Evolutionary conservation across 495 filamentous ascomycete genomes (phyloP).

Genomic region (Hypoxylon perforatum): DNA sequence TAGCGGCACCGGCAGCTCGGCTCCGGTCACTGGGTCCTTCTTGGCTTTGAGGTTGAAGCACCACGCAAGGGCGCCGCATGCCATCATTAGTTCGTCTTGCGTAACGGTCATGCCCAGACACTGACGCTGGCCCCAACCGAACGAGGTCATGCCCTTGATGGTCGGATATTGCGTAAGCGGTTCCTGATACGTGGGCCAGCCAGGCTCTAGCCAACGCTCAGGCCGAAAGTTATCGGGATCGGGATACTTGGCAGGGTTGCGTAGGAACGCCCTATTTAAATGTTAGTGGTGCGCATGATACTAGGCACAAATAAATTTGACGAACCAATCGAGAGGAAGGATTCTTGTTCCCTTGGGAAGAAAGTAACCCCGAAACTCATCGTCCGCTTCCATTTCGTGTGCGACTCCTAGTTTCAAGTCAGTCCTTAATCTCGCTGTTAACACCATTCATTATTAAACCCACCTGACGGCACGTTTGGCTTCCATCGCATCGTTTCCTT

Average conservation of each 20-base stretch:
- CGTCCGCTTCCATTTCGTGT: conserved; percentile 57
- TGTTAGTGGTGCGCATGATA: conserved; percentile 7
- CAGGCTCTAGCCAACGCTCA: conserved; percentile 60
- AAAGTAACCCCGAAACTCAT: conserved; percentile 56
- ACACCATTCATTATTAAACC: neutral
- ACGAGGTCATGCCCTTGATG: conserved; percentile 60
- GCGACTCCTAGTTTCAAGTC: conserved; percentile 51
- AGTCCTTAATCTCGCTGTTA: neutral
- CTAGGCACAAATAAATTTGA: neutral
- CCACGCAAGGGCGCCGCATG: conserved; percentile 57
- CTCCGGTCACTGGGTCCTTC: conserved; percentile 47
- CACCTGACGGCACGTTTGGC: conserved; percentile 59
- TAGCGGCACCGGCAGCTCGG: conserved; percentile 52
- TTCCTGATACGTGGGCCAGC: conserved; percentile 64
- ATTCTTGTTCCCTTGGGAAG: conserved; percentile 60
- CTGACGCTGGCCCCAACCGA: conserved; percentile 70
- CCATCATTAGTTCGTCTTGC: conserved; percentile 60
- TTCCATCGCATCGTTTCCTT: conserved; percentile 68
- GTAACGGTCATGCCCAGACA: conserved; percentile 68
- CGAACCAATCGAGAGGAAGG: conserved; percentile 62
- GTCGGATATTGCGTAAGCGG: conserved; percentile 57
- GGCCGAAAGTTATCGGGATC: conserved; percentile 64
- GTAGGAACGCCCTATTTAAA: conserved; percentile 49
- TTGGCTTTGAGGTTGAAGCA: conserved; percentile 60
- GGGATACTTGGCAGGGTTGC: conserved; percentile 59